phyloP scores from a whole-genome alignment of 768 basidiomycete genomes.

The Mycena vulgaris region DNA sequence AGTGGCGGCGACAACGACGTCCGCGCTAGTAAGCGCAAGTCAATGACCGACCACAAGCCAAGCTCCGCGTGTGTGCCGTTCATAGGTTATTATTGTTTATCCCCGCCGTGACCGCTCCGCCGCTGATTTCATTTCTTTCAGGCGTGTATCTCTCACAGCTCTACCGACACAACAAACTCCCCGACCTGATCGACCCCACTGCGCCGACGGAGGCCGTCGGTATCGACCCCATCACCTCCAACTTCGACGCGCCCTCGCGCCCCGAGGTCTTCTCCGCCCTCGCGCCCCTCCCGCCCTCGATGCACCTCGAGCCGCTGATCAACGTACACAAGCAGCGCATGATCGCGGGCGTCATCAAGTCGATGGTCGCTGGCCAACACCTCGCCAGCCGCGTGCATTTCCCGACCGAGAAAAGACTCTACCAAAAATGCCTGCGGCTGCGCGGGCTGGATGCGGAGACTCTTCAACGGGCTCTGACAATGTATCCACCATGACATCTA shows the following conservation, averaged over 20 bases:
- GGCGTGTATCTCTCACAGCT: constrained; percentile 87
- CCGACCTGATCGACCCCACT: constrained; percentile 88
- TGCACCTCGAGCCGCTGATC: constrained; percentile 88
- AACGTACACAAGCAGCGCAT: constrained; percentile 92
- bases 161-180: constrained; percentile 73
- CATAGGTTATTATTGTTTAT: constrained; percentile 67
- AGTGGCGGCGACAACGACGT: constrained; percentile 61
- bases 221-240: constrained; percentile 73
- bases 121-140: constrained; percentile 45
- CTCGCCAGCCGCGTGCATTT: constrained; percentile 82
- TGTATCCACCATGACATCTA: constrained; percentile 42
- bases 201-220: constrained; percentile 79
- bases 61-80: constrained; percentile 82
- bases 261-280: constrained; percentile 87
- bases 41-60: constrained; percentile 56
- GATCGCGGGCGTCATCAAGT: constrained; percentile 86
- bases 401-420: constrained; percentile 80
- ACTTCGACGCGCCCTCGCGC: constrained; percentile 78
- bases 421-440: constrained; percentile 81
- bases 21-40: constrained; percentile 55
- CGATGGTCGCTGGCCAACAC: constrained; percentile 86
- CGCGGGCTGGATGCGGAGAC: constrained; percentile 73
- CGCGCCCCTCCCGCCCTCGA: constrained; percentile 78
- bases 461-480: constrained; percentile 62
- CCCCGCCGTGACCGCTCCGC: neutral